Base-by-base conservation (phyloP, 2,329 filamentous ascomycete species). In the Aureobasidium sp. region DNA sequence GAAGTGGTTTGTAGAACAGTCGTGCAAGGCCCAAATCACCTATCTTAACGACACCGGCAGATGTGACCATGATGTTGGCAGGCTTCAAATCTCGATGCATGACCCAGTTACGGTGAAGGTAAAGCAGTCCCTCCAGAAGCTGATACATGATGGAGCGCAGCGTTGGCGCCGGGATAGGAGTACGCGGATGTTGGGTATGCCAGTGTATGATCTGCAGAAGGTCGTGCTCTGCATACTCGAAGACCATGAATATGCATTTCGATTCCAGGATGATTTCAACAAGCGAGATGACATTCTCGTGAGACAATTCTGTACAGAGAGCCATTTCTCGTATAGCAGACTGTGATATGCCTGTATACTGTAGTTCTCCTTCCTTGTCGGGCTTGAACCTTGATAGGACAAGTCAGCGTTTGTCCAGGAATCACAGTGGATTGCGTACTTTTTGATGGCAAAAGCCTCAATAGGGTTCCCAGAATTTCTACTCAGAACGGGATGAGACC, bases 221-320 rank as follows among this genome's bases (percentile, higher is more conserved):
- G 75, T 99, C 94, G 74, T 99, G 94, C 76, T 99, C 94, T 67
- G 94, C 94, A 74, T 96, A 99, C 75, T 97, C 94, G 69, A 99
- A 97, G 1, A 99, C 92, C 89, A 99, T 99, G 77, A 92, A 99
- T 73, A 99, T 97, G 78, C 92, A 97, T 78, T 97, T 97, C 75
- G 96, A 92, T 77, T 99, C 93, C 3, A 99, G 82, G 70, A 99
- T 96, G 70, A 96, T 97, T 76, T 99, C 94, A 65, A 93, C 86
- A 1, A 97, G 84, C 63, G 88, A 86, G 67, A 99, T 93, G 37
- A 99, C 87, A 72, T 97, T 97, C 62, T 85, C 80, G 74, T 99
- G 91, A 63, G 84, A 86, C 29, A 99, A 82, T 73, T 99, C 94
- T 41, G 90, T 94, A 76, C 94, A 99, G 0, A 99, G 80, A 17